phyloP scores from a whole-genome alignment of 2,329 filamentous ascomycete genomes.

The Pyrenophora tritici-repentis region DNA sequence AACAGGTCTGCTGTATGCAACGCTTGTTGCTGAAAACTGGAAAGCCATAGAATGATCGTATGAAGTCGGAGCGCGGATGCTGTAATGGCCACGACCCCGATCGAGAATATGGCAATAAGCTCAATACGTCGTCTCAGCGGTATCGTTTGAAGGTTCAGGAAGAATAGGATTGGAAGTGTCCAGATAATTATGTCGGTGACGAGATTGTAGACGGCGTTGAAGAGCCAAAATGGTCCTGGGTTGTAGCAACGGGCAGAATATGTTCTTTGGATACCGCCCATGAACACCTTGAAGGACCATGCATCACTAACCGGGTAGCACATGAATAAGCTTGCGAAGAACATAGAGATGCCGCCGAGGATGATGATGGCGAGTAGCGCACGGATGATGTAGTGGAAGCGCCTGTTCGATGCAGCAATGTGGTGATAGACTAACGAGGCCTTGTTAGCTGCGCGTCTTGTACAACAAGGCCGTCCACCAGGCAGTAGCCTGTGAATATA shows the following conservation, averaged over 20 bases:
- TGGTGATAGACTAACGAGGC: constrained; percentile 34
- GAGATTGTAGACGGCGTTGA: constrained; percentile 50
- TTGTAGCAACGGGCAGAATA: constrained; percentile 30
- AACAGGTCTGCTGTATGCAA: constrained; percentile 27
- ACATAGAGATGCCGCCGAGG: constrained; percentile 31
- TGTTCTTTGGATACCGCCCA: constrained; percentile 19
- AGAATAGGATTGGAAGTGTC: constrained; percentile 51
- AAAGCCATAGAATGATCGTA: constrained; percentile 35
- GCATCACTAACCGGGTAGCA: constrained; percentile 37
- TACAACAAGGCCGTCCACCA: too few species aligned
- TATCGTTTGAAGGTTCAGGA: constrained; percentile 52
- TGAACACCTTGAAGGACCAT: constrained; percentile 32
- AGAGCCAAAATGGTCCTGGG: constrained; percentile 33
- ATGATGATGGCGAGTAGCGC: constrained; percentile 29
- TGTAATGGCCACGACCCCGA: constrained; percentile 38
- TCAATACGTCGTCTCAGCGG: constrained; percentile 55
- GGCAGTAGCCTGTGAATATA: too few species aligned
- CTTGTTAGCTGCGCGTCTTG: not conserved
- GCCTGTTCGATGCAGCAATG: constrained; percentile 33
- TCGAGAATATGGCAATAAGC: constrained; percentile 47
- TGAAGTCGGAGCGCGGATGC: constrained; percentile 38
- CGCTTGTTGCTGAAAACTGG: constrained; percentile 18
- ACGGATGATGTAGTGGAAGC: constrained; percentile 31
- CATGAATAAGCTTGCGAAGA: constrained; percentile 32
- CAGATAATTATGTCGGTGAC: constrained; percentile 51